Evolutionary conservation across 345 rosid species (phyloP).

Genomic region (Eucalyptus sp.): DNA sequence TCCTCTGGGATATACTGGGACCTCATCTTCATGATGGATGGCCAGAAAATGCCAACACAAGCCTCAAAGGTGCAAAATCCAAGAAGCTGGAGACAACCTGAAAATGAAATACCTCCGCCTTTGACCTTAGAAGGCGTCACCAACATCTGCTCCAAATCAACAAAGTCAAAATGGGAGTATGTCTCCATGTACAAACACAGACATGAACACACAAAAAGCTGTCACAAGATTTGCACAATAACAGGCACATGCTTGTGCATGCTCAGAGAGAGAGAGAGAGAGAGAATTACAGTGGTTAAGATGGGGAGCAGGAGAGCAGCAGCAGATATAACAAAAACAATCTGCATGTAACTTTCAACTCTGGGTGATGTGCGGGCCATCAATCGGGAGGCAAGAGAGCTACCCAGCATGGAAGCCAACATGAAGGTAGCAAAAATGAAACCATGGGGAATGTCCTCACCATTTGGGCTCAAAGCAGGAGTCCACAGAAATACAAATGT

Average conservation of each 20-base stretch:
- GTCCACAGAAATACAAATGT: constrained; percentile 99
- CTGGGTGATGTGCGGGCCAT: constrained; percentile 58
- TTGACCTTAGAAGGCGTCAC: constrained; percentile 55
- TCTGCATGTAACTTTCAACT: constrained; percentile 93
- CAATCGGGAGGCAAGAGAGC: constrained; percentile 88
- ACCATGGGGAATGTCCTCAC: constrained; percentile 92
- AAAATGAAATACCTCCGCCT: constrained; percentile 62
- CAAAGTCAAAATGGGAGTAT: background rate
- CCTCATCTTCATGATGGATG: constrained; percentile 98
- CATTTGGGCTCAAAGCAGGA: constrained; percentile 85
- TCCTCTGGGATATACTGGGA: constrained; percentile 98
- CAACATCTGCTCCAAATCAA: constrained; percentile 38
- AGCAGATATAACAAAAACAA: constrained; percentile 63
- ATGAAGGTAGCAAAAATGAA: constrained; percentile 95
- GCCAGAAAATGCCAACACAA: constrained; percentile 96
- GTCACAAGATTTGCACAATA: background rate
- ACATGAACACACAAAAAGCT: background rate
- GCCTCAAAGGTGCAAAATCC: constrained; percentile 92
- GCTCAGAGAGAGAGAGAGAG: background rate
- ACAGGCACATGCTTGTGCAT: background rate
- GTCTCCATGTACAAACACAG: background rate
- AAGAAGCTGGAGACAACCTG: constrained; percentile 65
- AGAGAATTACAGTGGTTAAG: constrained; percentile 44
- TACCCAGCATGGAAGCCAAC: constrained; percentile 97
- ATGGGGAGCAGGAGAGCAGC: constrained; percentile 76